Percentiles rank a stretch among this genome's conserved stretches.
These are phyloP conservation scores for Fusarium sp. DNA, from an alignment of 2,329 filamentous ascomycete genomes.

Conservation along the genomic window DNA sequence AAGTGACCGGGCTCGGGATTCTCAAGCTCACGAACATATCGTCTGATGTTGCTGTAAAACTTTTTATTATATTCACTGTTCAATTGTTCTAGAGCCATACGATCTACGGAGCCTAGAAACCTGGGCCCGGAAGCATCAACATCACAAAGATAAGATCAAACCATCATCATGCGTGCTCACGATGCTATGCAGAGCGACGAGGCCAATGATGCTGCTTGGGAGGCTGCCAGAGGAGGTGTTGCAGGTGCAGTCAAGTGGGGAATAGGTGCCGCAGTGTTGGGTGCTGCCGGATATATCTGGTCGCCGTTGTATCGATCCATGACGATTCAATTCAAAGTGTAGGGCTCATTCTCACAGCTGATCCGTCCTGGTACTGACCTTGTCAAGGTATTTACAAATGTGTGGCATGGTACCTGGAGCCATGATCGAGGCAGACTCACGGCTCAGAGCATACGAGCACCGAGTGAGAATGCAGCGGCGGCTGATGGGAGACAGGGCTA, in stretches of 20 bases:
- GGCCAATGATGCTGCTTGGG: constrained; percentile 75
- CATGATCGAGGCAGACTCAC: constrained; percentile 78
- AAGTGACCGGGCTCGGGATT: constrained; percentile 23
- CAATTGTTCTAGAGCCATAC: not conserved
- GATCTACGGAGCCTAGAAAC: too few species aligned
- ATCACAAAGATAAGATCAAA: not conserved
- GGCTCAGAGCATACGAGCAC: constrained; percentile 74
- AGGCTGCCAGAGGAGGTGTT: constrained; percentile 73
- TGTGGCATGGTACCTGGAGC: constrained; percentile 84
- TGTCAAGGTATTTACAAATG: constrained; percentile 79
- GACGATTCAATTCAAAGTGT: constrained; percentile 83
- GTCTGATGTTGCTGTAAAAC: constrained; percentile 18
- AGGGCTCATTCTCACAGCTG: constrained; percentile 46
- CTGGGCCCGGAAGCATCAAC: not conserved
- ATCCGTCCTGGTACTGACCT: not conserved
- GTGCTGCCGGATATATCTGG: constrained; percentile 68
- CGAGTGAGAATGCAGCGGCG: constrained; percentile 72
- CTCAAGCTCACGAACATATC: constrained; percentile 19
- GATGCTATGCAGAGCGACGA: constrained; percentile 72
- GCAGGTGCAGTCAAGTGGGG: constrained; percentile 79
- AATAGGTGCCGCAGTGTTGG: constrained; percentile 69
- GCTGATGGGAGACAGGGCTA: constrained; percentile 70
- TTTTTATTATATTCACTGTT: not conserved
- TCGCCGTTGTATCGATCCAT: constrained; percentile 78
- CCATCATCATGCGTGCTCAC: constrained; percentile 39